Evolutionary conservation across 2,329 filamentous ascomycete genomes (phyloP).

Genomic region (Pyricularia grisea): DNA sequence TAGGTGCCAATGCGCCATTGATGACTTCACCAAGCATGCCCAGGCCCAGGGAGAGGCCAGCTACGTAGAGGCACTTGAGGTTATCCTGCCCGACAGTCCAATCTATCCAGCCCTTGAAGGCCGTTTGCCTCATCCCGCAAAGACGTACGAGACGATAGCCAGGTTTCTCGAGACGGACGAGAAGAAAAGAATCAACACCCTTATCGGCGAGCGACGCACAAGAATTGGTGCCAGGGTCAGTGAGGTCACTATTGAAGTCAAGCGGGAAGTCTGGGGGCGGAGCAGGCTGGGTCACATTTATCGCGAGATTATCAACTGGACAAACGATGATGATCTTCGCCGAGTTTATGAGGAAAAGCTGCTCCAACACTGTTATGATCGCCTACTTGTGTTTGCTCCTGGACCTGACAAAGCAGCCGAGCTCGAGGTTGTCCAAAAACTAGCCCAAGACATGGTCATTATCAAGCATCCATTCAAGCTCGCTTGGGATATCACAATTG

Average conservation of each 20-base stretch:
- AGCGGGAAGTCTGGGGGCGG: slow-evolving; percentile 67
- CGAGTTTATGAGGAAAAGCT: slow-evolving; percentile 87
- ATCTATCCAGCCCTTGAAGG: slow-evolving; percentile 80
- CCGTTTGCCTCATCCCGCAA: slow-evolving; percentile 66
- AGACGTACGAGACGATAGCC: slow-evolving; percentile 73
- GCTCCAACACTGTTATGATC: slow-evolving; percentile 70
- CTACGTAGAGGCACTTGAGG: slow-evolving; percentile 64
- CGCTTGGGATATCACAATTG: slow-evolving; percentile 84
- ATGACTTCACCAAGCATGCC: slow-evolving; percentile 70
- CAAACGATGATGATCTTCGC: slow-evolving; percentile 72
- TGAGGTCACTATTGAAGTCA: slow-evolving; percentile 80
- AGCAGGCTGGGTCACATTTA: slow-evolving; percentile 78
- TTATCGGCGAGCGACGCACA: slow-evolving; percentile 83
- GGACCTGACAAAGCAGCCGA: slow-evolving; percentile 60
- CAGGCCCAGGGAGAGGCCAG: slow-evolving; percentile 65
- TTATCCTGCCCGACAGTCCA: slow-evolving; percentile 71
- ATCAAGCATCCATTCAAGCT: slow-evolving; percentile 85
- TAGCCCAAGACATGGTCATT: slow-evolving; percentile 89
- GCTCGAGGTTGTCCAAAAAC: slow-evolving; percentile 60
- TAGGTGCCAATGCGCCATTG: slow-evolving; percentile 58
- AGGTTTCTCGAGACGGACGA: slow-evolving; percentile 80
- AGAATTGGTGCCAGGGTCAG: slow-evolving; percentile 75
- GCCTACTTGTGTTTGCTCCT: slow-evolving; percentile 55
- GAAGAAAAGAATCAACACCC: slow-evolving; percentile 77
- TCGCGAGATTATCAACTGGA: slow-evolving; percentile 81